Evolutionary conservation across 345 rosid genomes (phyloP), one percentile per base, ranked within the genome.

Genomic region (Salix exigua): DNA sequence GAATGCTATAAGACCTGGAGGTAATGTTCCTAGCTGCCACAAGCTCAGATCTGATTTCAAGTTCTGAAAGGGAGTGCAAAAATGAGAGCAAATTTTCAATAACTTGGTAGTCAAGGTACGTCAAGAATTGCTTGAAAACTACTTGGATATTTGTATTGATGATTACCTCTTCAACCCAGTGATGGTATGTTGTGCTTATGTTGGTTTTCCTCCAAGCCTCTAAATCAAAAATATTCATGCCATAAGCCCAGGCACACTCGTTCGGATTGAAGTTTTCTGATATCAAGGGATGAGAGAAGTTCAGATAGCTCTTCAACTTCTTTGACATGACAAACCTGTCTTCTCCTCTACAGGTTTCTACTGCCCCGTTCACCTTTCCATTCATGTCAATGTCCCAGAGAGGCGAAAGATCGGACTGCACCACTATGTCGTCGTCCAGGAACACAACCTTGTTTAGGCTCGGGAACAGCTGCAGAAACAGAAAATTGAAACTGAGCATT

Each of bases 231-330:
- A 96, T 82, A 72, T 96, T 96, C 99, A 96, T 93, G 71, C 99
- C 99, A 72, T 93, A 96, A 50, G 98, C 98, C 99, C 99, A 96
- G 21, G 99, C 99, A 62, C 99, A 96, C 78, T 90, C 92, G 23
- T 89, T 77, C 6, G 97, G 97, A 51, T 93, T 77, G 63, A 96
- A 96, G 83, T 84, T 86, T 61, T 73, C 79, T 4, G 89, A 68
- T 25, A 93, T 91, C 72, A 79, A 74, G 0, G 99, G 98, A 65
- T 96, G 94, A 8, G 99, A 92, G 83, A 96, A 96, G 82, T 96
- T 96, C 75, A 96, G 84, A 72, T 93, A 96, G 87, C 89, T 93
- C 86, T 93, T 93, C 67, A 92, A 83, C 70, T 84, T 80, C 88
- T 93, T 96, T 5, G 98, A 92, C 97, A 93, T 91, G 28, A 92